Conservation (phyloP, 345 rosid species). For the Corymbia maculata region DNA sequence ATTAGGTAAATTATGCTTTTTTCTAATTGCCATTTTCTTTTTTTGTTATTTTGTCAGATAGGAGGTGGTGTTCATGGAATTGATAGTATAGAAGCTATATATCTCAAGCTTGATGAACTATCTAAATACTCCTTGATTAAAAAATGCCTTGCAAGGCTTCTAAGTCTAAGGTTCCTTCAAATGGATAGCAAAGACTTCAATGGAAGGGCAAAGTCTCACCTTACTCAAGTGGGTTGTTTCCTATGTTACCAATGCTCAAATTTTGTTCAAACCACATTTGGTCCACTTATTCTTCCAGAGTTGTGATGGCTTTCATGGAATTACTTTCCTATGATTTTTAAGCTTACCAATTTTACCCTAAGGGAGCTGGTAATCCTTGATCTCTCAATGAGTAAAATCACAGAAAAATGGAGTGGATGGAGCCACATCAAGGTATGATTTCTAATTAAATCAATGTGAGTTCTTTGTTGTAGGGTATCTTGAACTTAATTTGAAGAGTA, state of each 20-base stretch:
- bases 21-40: neutral
- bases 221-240: neutral
- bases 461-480: neutral
- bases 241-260: accelerated
- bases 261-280: neutral
- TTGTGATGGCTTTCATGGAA: neutral
- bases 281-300: neutral
- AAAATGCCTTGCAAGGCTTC: neutral
- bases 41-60: too few species aligned
- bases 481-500: neutral
- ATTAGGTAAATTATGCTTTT: neutral
- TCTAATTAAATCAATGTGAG: neutral
- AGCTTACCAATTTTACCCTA: accelerated
- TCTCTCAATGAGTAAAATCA: neutral
- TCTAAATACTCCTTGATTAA: neutral
- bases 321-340: neutral
- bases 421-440: neutral
- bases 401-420: neutral
- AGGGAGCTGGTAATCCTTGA: neutral
- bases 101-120: neutral
- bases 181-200: neutral
- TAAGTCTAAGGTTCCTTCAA: neutral
- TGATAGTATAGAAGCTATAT: neutral
- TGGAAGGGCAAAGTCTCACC: accelerated
- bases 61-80: neutral